phyloP scores from a whole-genome alignment of 805 yeast species.

The Kodamaea fukazawae region DNA sequence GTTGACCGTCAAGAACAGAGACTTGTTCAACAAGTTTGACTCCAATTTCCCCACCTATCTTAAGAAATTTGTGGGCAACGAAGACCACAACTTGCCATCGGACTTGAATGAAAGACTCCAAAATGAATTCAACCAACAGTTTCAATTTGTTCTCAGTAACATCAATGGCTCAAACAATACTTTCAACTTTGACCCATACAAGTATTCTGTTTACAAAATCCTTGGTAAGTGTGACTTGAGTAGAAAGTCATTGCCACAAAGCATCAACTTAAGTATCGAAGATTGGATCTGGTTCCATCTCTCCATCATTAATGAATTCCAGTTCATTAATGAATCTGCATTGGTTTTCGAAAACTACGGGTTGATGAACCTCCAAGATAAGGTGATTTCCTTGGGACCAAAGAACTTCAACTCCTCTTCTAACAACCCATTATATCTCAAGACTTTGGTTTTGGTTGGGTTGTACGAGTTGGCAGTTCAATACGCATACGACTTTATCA shows the following conservation, averaged over 20 bases:
- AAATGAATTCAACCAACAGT: slow-evolving; percentile 80
- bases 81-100: slow-evolving; percentile 55
- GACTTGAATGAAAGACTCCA: slow-evolving; percentile 68
- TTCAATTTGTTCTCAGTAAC: slow-evolving; percentile 56
- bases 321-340: slow-evolving; percentile 31
- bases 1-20: slow-evolving; percentile 59
- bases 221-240: slow-evolving; percentile 85
- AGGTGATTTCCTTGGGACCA: slow-evolving; percentile 69
- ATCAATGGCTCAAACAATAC: slow-evolving; percentile 18
- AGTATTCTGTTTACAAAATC: slow-evolving; percentile 85
- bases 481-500: slow-evolving; percentile 53
- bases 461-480: slow-evolving; percentile 77
- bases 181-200: slow-evolving; percentile 71
- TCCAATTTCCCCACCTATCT: slow-evolving; percentile 78
- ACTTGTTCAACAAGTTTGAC: slow-evolving; percentile 79
- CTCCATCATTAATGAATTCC: slow-evolving; percentile 60
- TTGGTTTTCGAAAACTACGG: slow-evolving; percentile 70
- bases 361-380: slow-evolving; percentile 69
- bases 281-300: slow-evolving; percentile 98
- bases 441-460: slow-evolving; percentile 71
- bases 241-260: slow-evolving; percentile 62
- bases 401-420: slow-evolving; percentile 63
- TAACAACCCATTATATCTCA: slow-evolving; percentile 69
- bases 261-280: slow-evolving; percentile 74
- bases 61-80: slow-evolving; percentile 57